A percentile compares a stretch with the other conserved stretches of the same genome.
phyloP scores from a whole-genome alignment of 169 alveolate genomes.

The Theileria orientalis region DNA sequence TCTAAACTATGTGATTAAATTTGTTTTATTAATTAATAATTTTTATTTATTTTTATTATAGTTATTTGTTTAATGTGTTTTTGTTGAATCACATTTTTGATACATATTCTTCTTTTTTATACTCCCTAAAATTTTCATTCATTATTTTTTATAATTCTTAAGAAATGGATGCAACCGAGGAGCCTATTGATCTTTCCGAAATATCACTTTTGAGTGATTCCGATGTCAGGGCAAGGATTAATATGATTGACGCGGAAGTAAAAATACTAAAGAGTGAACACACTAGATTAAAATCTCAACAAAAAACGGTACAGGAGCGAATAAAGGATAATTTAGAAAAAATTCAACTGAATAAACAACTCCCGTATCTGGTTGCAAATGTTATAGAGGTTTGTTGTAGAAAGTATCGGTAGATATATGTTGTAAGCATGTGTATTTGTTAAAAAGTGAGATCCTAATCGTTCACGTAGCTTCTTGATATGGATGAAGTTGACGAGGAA shows the following conservation, averaged over 20 bases:
- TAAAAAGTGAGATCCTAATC: background rate
- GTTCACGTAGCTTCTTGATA: slow-evolving; percentile 65
- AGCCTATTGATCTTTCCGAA: slow-evolving; percentile 64
- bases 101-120: background rate
- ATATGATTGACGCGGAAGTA: slow-evolving; percentile 85
- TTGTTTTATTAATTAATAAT: no score
- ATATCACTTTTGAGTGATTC: slow-evolving; percentile 63
- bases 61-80: background rate
- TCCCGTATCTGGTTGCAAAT: slow-evolving; percentile 98
- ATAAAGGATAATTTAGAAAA: slow-evolving; percentile 91
- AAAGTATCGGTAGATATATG: slow-evolving; percentile 41
- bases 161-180: slow-evolving; percentile 38
- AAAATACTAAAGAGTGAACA: slow-evolving; percentile 85
- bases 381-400: slow-evolving; percentile 90
- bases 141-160: background rate
- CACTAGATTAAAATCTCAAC: slow-evolving; percentile 85
- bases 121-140: background rate
- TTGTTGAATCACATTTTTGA: background rate
- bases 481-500: slow-evolving; percentile 72
- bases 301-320: slow-evolving; percentile 81
- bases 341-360: slow-evolving; percentile 92
- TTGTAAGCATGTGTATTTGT: background rate
- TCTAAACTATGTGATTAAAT: no score
- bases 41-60: no score
- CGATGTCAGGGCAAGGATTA: slow-evolving; percentile 70